Percentiles rank a stretch among this genome's conserved stretches.
These are phyloP conservation scores for Przewalskia tangutica DNA, from an alignment of 257 asterid species.

Conservation along the genomic window DNA sequence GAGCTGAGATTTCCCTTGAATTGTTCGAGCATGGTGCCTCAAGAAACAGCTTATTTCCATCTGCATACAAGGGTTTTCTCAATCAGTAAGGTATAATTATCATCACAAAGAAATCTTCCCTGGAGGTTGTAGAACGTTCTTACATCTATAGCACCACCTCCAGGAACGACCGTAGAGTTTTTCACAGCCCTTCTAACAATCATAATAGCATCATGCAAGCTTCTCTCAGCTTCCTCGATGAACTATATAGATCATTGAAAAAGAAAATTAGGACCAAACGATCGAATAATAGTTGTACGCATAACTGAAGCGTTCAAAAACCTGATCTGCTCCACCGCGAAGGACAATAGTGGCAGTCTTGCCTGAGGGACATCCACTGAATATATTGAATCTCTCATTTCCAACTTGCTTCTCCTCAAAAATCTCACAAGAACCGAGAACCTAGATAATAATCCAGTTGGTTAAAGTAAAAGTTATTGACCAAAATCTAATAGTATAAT, in stretches of 20 bases:
- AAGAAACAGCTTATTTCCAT: conserved; percentile 81
- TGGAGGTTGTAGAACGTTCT: conserved; percentile 12
- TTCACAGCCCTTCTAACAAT: conserved; percentile 80
- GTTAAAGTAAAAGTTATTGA: neutral
- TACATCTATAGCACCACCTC: conserved; percentile 96
- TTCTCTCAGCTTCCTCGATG: conserved; percentile 68
- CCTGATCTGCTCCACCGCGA: conserved; percentile 99
- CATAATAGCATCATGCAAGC: conserved; percentile 74
- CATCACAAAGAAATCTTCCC: neutral
- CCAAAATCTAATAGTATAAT: neutral
- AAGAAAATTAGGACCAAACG: conserved; percentile 13
- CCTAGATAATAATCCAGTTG: conserved; percentile 28
- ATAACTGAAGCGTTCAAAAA: conserved; percentile 5
- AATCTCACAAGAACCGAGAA: conserved; percentile 65
- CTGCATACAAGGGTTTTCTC: conserved; percentile 24
- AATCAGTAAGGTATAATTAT: neutral
- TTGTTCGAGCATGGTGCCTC: conserved; percentile 84
- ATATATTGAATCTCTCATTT: conserved; percentile 87
- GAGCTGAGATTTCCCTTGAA: conserved; percentile 79
- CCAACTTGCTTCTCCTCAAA: conserved; percentile 97
- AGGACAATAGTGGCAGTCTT: conserved; percentile 86
- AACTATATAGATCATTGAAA: conserved; percentile 25
- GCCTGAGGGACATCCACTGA: conserved; percentile 88
- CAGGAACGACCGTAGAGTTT: conserved; percentile 84
- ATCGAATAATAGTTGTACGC: neutral